Evolutionary conservation across 768 basidiomycete genomes (phyloP).

Genomic region (Mycena capillaripes): DNA sequence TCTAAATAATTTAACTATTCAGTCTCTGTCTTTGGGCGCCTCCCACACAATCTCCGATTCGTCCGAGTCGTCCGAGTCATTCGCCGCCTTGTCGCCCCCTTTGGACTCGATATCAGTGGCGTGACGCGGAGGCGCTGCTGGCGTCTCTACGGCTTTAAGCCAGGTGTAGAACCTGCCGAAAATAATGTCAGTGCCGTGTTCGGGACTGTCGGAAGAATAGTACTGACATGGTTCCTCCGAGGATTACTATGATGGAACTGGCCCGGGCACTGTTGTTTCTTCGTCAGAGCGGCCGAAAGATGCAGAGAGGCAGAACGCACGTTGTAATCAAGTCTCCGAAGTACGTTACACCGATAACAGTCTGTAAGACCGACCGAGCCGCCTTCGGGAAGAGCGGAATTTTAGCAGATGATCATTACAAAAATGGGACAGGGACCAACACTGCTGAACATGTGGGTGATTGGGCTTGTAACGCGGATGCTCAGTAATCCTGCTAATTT

Average conservation of each 20-base stretch:
- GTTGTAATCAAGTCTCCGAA: constrained; percentile 81
- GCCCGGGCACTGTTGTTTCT: constrained; percentile 67
- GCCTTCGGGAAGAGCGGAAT: constrained; percentile 59
- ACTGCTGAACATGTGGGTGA: constrained; percentile 89
- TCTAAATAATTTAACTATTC: no score
- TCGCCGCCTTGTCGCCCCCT: constrained; percentile 39
- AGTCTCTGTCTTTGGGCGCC: constrained; percentile 38
- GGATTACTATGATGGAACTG: constrained; percentile 75
- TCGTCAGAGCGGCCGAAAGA: constrained; percentile 15
- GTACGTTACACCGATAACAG: constrained; percentile 81
- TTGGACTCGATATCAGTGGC: constrained; percentile 55
- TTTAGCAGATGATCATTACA: constrained; percentile 25
- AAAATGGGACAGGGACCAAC: constrained; percentile 56
- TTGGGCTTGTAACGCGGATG: constrained; percentile 86
- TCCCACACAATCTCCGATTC: constrained; percentile 36
- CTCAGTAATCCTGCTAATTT: constrained; percentile 72
- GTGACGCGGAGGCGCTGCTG: constrained; percentile 43
- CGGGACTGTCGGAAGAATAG: constrained; percentile 1
- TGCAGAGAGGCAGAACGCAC: constrained; percentile 58
- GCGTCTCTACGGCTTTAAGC: constrained; percentile 54
- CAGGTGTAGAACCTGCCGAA: constrained; percentile 65
- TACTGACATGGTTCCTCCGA: constrained; percentile 75
- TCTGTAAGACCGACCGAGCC: constrained; percentile 87
- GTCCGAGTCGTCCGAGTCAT: constrained; percentile 21
- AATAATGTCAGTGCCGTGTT: neutral